Evolutionary conservation across 768 basidiomycete species (phyloP).

Genomic region (Tephrocybe sp.): DNA sequence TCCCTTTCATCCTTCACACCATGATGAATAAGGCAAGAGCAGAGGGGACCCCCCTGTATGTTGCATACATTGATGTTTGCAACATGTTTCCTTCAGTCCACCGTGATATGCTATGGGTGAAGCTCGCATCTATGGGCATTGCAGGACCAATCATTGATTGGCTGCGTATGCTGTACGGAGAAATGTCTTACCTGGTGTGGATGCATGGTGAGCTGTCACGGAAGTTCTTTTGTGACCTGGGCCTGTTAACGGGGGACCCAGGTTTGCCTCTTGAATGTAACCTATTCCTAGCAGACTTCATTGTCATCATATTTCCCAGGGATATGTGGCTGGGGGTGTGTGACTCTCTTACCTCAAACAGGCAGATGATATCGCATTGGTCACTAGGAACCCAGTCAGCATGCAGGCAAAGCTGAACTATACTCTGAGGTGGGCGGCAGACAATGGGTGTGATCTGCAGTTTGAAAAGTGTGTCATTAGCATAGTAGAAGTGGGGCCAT

Average conservation of each 20-base stretch:
- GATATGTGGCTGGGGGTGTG: background rate
- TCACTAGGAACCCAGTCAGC: background rate
- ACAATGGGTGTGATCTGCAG: background rate
- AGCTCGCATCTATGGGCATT: conserved; percentile 17
- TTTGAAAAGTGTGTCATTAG: background rate
- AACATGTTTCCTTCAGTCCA: conserved; percentile 31
- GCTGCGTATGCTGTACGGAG: conserved; percentile 14
- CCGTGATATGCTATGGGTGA: conserved; percentile 26
- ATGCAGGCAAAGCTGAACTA: background rate
- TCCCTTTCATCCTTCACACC: conserved; percentile 11
- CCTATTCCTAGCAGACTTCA: conserved; percentile 7
- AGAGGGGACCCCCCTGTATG: conserved; percentile 12
- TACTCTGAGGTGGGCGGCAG: background rate
- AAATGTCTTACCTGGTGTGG: conserved; percentile 6
- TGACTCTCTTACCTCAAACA: background rate
- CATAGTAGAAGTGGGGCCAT: background rate
- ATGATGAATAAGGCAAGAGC: conserved; percentile 14
- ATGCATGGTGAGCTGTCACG: too few relatives aligned
- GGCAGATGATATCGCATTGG: background rate
- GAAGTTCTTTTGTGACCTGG: background rate
- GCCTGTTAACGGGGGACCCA: conserved; percentile 7
- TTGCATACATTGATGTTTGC: conserved; percentile 17
- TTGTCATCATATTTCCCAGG: background rate
- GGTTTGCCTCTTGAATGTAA: conserved; percentile 7
- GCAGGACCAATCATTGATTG: conserved; percentile 20